phyloP scores from a whole-genome alignment of 805 yeast species.

The Wickerhamiella shivajii region DNA sequence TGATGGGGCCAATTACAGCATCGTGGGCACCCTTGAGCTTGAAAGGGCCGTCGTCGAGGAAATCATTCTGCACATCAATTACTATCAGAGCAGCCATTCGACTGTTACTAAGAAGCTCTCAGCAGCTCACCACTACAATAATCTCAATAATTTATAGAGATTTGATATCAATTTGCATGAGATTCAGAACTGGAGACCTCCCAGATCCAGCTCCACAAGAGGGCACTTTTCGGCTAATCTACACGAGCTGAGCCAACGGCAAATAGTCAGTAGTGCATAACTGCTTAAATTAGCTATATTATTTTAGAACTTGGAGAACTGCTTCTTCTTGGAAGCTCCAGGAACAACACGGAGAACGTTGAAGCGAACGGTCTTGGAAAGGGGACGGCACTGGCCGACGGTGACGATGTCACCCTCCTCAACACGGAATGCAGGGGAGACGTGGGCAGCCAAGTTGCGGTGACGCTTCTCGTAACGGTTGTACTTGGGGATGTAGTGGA shows the following conservation, averaged over 20 bases:
- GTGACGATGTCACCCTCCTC: slow-evolving; percentile 97
- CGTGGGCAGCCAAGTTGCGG: slow-evolving; percentile 99
- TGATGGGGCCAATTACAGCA: slow-evolving; percentile 39
- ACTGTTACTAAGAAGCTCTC: background rate
- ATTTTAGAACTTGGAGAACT: slow-evolving; percentile 87
- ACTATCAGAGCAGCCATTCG: slow-evolving; percentile 47
- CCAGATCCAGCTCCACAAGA: too few species aligned
- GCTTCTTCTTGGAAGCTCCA: slow-evolving; percentile 74
- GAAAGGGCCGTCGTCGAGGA: slow-evolving; percentile 52
- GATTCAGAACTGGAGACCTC: too few species aligned
- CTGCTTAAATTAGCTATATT: too few species aligned
- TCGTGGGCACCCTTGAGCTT: slow-evolving; percentile 59
- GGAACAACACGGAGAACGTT: slow-evolving; percentile 93
- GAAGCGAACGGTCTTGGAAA: slow-evolving; percentile 99
- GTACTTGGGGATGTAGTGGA: slow-evolving; percentile 99
- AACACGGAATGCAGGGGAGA: slow-evolving; percentile 99
- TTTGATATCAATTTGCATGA: too few species aligned
- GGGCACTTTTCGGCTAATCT: slow-evolving; percentile 3
- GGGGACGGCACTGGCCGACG: slow-evolving; percentile 99
- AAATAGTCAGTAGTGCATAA: too few species aligned
- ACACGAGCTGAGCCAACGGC: background rate
- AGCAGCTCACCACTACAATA: background rate
- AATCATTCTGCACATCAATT: slow-evolving; percentile 77
- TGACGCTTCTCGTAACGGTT: slow-evolving; percentile 99
- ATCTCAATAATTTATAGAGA: too few species aligned